Conservation (phyloP, 169 alveolate species). For the Prorocentrum cordatum region DNA sequence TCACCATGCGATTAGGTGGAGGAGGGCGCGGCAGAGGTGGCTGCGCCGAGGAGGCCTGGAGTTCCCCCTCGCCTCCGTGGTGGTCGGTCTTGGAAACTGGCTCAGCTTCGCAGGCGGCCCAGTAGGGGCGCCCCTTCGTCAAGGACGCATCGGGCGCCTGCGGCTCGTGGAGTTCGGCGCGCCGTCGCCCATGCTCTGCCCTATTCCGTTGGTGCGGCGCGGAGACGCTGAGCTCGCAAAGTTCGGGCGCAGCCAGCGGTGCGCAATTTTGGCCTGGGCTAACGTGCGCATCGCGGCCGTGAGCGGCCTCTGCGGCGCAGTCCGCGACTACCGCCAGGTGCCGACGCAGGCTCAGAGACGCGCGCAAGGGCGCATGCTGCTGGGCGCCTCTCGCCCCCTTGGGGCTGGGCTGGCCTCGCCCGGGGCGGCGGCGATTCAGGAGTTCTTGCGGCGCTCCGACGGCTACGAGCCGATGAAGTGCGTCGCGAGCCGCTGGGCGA, state of each 20-base stretch:
- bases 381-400: not conserved
- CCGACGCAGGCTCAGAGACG: not conserved
- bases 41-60: not conserved
- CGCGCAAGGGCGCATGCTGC: not conserved
- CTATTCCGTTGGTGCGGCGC: too few relatives aligned
- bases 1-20: not conserved
- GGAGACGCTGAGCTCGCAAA: too few relatives aligned
- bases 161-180: too few relatives aligned
- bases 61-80: not conserved
- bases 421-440: not conserved
- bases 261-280: too few relatives aligned
- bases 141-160: not conserved
- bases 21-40: too few relatives aligned
- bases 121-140: not conserved
- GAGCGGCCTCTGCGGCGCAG: too few relatives aligned
- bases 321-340: too few relatives aligned
- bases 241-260: too few relatives aligned
- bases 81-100: not conserved
- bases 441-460: not conserved
- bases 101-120: not conserved
- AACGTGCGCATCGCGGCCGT: too few relatives aligned
- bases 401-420: not conserved
- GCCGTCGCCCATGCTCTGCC: too few relatives aligned
- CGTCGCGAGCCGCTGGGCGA: constrained; percentile 6
- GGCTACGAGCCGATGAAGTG: not conserved